Evolutionary conservation across 495 filamentous ascomycete species (phyloP), one percentile per base, ranked within the genome.

Genomic region (Aspergillus hancockii): DNA sequence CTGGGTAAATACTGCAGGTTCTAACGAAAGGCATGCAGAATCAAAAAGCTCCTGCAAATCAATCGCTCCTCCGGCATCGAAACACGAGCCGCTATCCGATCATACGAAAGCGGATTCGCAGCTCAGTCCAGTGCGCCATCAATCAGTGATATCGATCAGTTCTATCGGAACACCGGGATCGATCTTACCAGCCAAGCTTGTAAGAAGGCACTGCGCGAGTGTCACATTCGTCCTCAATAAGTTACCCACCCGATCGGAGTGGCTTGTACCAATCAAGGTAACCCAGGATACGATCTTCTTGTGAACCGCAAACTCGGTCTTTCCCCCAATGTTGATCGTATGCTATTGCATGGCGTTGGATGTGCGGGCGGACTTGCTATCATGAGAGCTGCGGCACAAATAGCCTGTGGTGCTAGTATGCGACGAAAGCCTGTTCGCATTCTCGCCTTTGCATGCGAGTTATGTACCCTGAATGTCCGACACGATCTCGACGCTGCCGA

Each of bases 171-270:
- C n/a, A n/a, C n/a, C n/a, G 49, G 49, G 1, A 23, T 52, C 7
- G 23, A 30, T 9, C 22, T 52, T 16, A 28, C 49, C 13, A 19
- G 1, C 14, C 22, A 30, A 4, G 49, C 49, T 28, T 22, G 22
- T 10, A 23, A 9, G 31, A 30, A 52, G 4, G 49, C 49, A 21
- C 28, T 52, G 9, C 25, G 10, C 9, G 49, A 52, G 74, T n/a
- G 68, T 83, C 10, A 71, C 71, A 23, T 58, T 75, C 1, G 60
- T 63, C 1, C 74, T n/a, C n/a, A n/a, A n/a, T n/a, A 86, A 10
- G 81, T 89, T 53, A 89, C 86, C 22, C 87, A 89, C 64, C 76
- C 86, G 51, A 82, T 89, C 14, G 83, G 83, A 18, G 87, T 86
- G 0, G 88, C 86, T 19, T 86, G 83, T 55, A 89, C 86, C 30